Evolutionary conservation across 441 rosid species (phyloP).

Genomic region (Populus hybrid): DNA sequence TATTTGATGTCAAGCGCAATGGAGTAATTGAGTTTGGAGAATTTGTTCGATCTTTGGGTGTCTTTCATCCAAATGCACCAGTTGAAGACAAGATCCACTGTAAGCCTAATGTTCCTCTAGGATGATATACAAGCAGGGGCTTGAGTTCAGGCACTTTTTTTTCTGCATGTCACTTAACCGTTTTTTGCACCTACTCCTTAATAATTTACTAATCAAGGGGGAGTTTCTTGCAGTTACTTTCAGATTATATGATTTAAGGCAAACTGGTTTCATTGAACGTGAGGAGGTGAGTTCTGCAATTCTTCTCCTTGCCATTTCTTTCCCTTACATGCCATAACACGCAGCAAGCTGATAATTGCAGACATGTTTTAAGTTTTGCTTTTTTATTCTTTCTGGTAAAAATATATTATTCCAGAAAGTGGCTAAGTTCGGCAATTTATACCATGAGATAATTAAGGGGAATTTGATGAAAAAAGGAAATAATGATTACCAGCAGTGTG

Average conservation of each 20-base stretch:
- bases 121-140: neutral
- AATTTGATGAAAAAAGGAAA: neutral
- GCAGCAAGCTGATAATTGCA: neutral
- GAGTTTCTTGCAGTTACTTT: slow-evolving; percentile 66
- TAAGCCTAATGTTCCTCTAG: slow-evolving; percentile 26
- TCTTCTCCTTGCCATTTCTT: neutral
- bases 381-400: neutral
- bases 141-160: neutral
- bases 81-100: slow-evolving; percentile 63
- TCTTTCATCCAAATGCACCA: slow-evolving; percentile 75
- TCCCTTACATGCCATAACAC: neutral
- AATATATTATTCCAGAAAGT: neutral
- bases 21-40: slow-evolving; percentile 90
- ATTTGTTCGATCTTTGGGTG: slow-evolving; percentile 71
- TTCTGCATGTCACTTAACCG: neutral
- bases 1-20: slow-evolving; percentile 84
- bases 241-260: slow-evolving; percentile 72
- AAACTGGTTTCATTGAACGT: slow-evolving; percentile 80
- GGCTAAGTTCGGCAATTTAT: neutral
- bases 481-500: too few relatives aligned
- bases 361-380: too few relatives aligned
- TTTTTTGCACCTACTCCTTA: neutral
- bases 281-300: slow-evolving; percentile 61
- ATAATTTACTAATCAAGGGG: slow-evolving; percentile 1
- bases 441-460: neutral